These are phyloP conservation scores for Geotrichum restrictum DNA, from an alignment of 1,139 yeast genomes.

Conservation along the genomic window DNA sequence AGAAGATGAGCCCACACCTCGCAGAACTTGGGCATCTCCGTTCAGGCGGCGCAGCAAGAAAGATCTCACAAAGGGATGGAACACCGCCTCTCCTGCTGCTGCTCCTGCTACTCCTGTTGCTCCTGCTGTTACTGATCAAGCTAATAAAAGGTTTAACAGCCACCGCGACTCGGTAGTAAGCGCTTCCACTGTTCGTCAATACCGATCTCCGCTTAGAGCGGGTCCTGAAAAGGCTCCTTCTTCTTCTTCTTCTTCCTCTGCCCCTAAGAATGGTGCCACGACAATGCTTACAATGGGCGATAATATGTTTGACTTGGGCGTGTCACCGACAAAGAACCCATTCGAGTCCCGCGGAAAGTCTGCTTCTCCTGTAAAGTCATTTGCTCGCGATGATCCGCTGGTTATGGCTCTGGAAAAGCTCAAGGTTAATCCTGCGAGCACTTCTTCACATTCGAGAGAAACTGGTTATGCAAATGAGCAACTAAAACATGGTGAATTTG, in stretches of 20 bases:
- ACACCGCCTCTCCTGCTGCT: constrained; percentile 1
- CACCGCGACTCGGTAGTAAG: background rate
- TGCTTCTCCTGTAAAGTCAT: constrained; percentile 28
- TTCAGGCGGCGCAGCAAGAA: constrained; percentile 36
- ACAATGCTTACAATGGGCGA: constrained; percentile 26
- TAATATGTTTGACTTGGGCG: constrained; percentile 36
- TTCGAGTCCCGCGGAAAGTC: constrained; percentile 21
- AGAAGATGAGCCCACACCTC: constrained; percentile 24
- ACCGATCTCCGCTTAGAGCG: constrained; percentile 6
- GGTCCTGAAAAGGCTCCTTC: background rate
- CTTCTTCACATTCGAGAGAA: too few relatives aligned
- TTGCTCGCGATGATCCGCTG: constrained; percentile 45
- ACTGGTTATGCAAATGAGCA: too few relatives aligned
- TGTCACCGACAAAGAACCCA: constrained; percentile 15
- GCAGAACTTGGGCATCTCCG: constrained; percentile 42
- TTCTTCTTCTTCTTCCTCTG: too few relatives aligned
- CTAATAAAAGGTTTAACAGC: background rate
- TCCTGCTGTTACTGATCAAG: background rate
- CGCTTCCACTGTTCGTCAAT: background rate
- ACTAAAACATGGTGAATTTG: too few relatives aligned
- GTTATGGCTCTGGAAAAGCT: constrained; percentile 62
- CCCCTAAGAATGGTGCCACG: constrained; percentile 3
- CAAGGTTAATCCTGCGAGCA: constrained; percentile 39
- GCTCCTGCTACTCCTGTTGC: too few relatives aligned
- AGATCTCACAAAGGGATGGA: constrained; percentile 23